Conservation (phyloP, 805 yeast species). For the Cyberlindnera japonica region DNA sequence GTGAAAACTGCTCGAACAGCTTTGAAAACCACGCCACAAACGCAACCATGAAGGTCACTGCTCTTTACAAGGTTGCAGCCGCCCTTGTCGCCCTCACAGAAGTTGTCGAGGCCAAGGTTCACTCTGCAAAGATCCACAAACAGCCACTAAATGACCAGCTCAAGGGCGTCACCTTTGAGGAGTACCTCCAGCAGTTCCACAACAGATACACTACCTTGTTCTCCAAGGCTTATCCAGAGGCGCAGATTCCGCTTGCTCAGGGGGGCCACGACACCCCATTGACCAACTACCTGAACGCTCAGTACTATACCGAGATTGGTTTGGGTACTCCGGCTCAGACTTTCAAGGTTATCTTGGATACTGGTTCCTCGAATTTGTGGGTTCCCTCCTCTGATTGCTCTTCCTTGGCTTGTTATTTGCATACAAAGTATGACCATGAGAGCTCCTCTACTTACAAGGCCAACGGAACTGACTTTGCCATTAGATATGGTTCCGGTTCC, state of each 20-base stretch:
- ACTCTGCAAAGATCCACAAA: slow-evolving; percentile 56
- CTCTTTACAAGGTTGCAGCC: slow-evolving; percentile 23
- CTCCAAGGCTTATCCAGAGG: slow-evolving; percentile 42
- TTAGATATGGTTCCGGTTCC: slow-evolving; percentile 90
- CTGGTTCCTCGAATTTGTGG: slow-evolving; percentile 97
- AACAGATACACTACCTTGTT: slow-evolving; percentile 55
- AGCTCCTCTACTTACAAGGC: slow-evolving; percentile 79
- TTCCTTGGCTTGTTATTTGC: slow-evolving; percentile 93
- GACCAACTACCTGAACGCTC: slow-evolving; percentile 93
- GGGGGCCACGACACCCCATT: slow-evolving; percentile 74
- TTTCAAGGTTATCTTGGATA: slow-evolving; percentile 92
- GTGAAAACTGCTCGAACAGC: not conserved
- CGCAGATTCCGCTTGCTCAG: slow-evolving; percentile 28
- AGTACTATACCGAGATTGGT: slow-evolving; percentile 87
- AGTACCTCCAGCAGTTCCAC: slow-evolving; percentile 56
- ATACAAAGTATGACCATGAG: slow-evolving; percentile 83
- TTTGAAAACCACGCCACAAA: slow-evolving; percentile 2
- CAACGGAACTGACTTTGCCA: slow-evolving; percentile 82
- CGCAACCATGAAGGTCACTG: slow-evolving; percentile 23
- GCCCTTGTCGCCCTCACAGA: slow-evolving; percentile 33
- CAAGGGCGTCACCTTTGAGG: slow-evolving; percentile 45
- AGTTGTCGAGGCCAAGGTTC: slow-evolving; percentile 50
- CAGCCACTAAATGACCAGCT: slow-evolving; percentile 54
- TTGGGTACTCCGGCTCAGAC: slow-evolving; percentile 92
- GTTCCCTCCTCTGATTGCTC: slow-evolving; percentile 87